These are phyloP conservation scores for Periglandula ipomoeae DNA, from an alignment of 2,329 filamentous ascomycete species.

Conservation along the genomic window DNA sequence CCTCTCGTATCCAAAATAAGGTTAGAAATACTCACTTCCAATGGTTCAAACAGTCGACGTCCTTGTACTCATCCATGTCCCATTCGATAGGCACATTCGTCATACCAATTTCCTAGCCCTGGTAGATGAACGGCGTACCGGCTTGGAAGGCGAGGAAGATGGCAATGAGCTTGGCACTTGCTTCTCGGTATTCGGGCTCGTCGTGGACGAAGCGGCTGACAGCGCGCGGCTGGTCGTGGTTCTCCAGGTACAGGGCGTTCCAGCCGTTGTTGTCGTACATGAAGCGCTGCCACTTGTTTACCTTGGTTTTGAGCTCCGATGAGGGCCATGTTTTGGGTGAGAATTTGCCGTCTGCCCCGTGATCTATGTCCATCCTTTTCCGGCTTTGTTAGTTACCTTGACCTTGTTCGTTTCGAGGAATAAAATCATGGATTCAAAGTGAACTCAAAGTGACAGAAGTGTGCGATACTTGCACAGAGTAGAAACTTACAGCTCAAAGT, in stretches of 20 bases:
- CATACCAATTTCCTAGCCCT: slow-evolving; percentile 62
- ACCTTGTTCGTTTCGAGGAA: too few relatives aligned
- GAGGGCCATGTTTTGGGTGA: slow-evolving; percentile 34
- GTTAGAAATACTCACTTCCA: slow-evolving; percentile 30
- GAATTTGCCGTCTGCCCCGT: slow-evolving; percentile 35
- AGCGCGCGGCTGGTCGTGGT: slow-evolving; percentile 56
- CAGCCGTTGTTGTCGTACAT: slow-evolving; percentile 52
- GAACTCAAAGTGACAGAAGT: too few relatives aligned
- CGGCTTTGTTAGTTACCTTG: neutral
- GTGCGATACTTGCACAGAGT: neutral
- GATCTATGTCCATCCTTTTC: slow-evolving; percentile 38
- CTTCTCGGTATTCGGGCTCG: slow-evolving; percentile 35
- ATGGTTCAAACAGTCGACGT: slow-evolving; percentile 50
- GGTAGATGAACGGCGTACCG: slow-evolving; percentile 59
- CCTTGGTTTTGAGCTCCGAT: slow-evolving; percentile 40
- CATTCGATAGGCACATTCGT: slow-evolving; percentile 52
- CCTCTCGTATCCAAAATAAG: neutral
- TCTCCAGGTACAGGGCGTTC: slow-evolving; percentile 58
- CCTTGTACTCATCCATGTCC: slow-evolving; percentile 58
- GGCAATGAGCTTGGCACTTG: slow-evolving; percentile 51
- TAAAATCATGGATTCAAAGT: too few relatives aligned
- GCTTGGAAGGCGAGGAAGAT: slow-evolving; percentile 47
- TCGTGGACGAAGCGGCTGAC: slow-evolving; percentile 46
- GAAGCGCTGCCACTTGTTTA: slow-evolving; percentile 50
- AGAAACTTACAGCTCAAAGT: slow-evolving; percentile 52